phyloP scores from a whole-genome alignment of 2,329 filamentous ascomycete species.

The Apiospora aurea region DNA sequence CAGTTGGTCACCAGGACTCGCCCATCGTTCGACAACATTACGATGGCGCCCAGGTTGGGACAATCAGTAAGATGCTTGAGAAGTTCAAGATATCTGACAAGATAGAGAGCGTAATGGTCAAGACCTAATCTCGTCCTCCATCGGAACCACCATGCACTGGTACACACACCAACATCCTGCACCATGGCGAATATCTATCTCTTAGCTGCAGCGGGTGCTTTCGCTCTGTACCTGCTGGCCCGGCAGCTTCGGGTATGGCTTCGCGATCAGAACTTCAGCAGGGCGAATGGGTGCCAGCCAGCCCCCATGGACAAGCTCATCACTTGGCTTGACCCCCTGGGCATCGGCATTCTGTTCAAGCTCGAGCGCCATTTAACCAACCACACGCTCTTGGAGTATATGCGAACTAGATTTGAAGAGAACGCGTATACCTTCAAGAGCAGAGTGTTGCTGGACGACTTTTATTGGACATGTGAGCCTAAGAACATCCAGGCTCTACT shows the following conservation, averaged over 20 bases:
- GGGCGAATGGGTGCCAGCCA: neutral
- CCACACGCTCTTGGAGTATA: constrained; percentile 33
- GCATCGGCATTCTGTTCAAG: constrained; percentile 37
- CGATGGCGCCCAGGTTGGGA: no score
- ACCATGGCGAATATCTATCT: constrained; percentile 12
- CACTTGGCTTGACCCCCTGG: constrained; percentile 32
- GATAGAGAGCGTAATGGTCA: neutral
- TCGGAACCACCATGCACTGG: neutral
- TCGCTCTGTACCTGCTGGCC: neutral
- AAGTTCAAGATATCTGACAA: no score
- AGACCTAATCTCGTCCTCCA: neutral
- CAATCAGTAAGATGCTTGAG: no score
- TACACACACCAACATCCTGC: neutral
- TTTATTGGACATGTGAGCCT: constrained; percentile 36
- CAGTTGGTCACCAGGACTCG: no score
- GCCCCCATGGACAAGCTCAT: constrained; percentile 22
- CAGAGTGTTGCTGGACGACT: constrained; percentile 33
- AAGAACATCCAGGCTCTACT: constrained; percentile 30
- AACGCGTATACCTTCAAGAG: constrained; percentile 37
- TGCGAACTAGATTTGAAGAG: constrained; percentile 27
- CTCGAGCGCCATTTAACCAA: constrained; percentile 29
- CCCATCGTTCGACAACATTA: neutral
- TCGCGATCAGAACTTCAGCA: neutral
- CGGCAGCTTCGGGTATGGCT: neutral
- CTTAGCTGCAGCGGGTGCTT: neutral